Evolutionary conservation across 1,139 yeast species (phyloP), one percentile per base, ranked within the genome.

Genomic region (Taphrina sp.): DNA sequence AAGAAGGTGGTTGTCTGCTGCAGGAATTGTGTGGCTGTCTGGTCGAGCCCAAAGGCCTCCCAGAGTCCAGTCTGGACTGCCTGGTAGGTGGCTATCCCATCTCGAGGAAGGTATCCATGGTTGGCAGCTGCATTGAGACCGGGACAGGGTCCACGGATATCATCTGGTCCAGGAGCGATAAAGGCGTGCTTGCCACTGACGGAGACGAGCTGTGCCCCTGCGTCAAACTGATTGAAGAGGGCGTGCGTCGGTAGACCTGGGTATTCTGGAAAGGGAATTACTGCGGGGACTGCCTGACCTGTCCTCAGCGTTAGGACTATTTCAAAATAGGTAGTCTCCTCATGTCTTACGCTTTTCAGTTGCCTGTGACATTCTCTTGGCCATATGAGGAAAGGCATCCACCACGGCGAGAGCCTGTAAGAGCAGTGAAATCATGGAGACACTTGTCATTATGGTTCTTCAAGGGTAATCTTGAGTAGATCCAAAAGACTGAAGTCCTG

Each of bases 1-100:
- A 37, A 37, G 41, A 37, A 37, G n/a, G 41, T 37, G 4, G 41
- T 37, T 4, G 41, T 37, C 14, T 37, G 41, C 23, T 37, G 41
- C 10, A 37, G 41, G 5, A 37, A 24, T 12, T 37, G 41, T 7
- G 41, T 37, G 3, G 41, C 41, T n/a, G 41, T 19, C 41, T 37
- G 41, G 23, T 37, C 41, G 19, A 37, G 41, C 12, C 41, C 41
- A 28, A 37, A 37, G 4, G 41, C 41, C 41, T 37, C 41, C 41
- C 41, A 37, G n/a, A 37, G 41, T n/a, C 41, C 41, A 2, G 41
- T 37, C 16, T 37, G 20, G 28, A 37, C 12, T 1, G 41, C 12
- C 24, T 17, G 14, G 26, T 17, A 37, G 2, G 22, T 17, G 12
- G 26, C 41, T n/a, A 37, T 37, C 20, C 41, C 41, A 28, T 37